These are phyloP conservation scores for Raphanus sativus DNA, from an alignment of 345 rosid species.

Conservation along the genomic window DNA sequence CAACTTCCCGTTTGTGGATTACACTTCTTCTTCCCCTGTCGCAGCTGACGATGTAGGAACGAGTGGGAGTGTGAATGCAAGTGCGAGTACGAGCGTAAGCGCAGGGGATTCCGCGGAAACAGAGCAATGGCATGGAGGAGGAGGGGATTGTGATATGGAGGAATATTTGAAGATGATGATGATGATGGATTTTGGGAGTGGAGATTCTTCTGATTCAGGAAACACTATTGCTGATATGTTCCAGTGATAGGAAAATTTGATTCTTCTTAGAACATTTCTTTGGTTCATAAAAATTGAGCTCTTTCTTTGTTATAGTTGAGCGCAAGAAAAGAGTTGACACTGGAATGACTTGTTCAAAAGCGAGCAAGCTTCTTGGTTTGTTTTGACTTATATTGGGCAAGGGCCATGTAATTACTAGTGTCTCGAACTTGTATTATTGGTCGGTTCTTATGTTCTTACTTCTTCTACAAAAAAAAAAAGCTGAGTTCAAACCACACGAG, in stretches of 20 bases:
- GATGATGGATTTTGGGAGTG: constrained; percentile 56
- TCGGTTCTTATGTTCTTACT: too few species aligned
- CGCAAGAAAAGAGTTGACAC: constrained; percentile 14
- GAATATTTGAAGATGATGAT: constrained; percentile 49
- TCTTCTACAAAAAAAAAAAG: too few species aligned
- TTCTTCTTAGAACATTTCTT: too few species aligned
- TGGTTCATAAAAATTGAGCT: not conserved
- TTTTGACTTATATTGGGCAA: not conserved
- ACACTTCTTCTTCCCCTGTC: constrained; percentile 7
- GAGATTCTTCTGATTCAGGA: constrained; percentile 65
- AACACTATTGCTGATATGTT: constrained; percentile 37
- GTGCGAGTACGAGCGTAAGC: constrained; percentile 16
- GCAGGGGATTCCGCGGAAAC: constrained; percentile 19
- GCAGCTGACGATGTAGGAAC: not conserved
- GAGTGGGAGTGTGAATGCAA: not conserved
- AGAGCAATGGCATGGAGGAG: constrained; percentile 32
- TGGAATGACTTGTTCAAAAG: not conserved
- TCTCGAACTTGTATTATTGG: not conserved
- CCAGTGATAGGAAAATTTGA: constrained; percentile 14
- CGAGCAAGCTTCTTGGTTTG: too few species aligned
- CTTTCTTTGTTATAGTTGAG: constrained; percentile 25
- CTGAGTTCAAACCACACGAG: too few species aligned
- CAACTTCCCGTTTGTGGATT: constrained; percentile 62
- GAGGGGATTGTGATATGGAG: constrained; percentile 41
- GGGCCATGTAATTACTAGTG: constrained; percentile 20